These are phyloP conservation scores for Dissophora globulifera DNA, from an alignment of 192 early-diverging fungal species.

Conservation along the genomic window DNA sequence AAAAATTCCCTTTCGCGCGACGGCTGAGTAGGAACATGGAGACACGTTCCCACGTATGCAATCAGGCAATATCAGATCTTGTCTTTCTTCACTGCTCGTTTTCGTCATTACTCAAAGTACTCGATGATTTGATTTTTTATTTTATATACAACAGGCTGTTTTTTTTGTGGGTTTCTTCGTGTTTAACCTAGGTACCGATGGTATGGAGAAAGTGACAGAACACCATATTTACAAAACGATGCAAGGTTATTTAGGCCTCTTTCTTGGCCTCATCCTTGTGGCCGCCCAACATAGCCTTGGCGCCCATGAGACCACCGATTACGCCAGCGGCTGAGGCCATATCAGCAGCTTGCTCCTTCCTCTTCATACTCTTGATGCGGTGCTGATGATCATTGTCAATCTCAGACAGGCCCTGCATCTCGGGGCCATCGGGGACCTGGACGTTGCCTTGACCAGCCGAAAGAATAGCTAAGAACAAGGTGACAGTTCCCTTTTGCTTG, in stretches of 20 bases:
- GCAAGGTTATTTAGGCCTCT: not conserved
- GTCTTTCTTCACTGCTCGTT: no score
- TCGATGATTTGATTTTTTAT: not conserved
- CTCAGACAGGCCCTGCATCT: conserved; percentile 36
- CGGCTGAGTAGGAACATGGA: no score
- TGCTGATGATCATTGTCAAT: conserved; percentile 35
- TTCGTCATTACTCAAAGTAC: not conserved
- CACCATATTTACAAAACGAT: not conserved
- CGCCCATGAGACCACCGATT: conserved; percentile 38
- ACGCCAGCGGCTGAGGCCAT: conserved; percentile 41
- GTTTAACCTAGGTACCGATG: no score
- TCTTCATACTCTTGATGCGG: conserved; percentile 38
- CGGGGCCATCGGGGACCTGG: not conserved
- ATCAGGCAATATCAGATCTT: no score
- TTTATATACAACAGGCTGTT: not conserved
- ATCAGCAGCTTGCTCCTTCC: conserved; percentile 40
- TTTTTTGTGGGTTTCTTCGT: no score
- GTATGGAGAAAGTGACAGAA: not conserved
- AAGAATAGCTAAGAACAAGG: conserved; percentile 35
- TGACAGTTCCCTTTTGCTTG: conserved; percentile 47
- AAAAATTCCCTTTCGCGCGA: no score
- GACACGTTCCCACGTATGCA: no score
- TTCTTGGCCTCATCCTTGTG: conserved; percentile 15
- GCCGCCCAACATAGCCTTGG: not conserved
- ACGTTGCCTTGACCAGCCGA: conserved; percentile 39